phyloP scores from a whole-genome alignment of 2,329 filamentous ascomycete species.

The Mycocentrospora acerina region DNA sequence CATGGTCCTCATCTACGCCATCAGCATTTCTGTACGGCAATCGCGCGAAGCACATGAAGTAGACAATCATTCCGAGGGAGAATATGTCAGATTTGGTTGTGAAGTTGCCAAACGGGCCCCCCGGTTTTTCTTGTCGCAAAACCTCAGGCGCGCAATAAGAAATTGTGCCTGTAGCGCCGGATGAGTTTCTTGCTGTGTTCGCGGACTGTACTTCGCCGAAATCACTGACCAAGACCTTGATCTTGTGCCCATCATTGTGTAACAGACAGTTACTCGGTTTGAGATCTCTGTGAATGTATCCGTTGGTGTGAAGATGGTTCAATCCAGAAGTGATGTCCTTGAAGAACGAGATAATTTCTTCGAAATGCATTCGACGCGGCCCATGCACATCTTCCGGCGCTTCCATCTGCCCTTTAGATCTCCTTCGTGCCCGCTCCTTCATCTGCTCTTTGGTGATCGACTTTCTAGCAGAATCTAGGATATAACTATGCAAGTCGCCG shows the following conservation, averaged over 20 bases:
- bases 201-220: constrained; percentile 95
- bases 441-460: constrained; percentile 75
- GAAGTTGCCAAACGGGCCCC: constrained; percentile 84
- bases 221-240: constrained; percentile 88
- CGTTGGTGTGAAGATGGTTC: constrained; percentile 83
- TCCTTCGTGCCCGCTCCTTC: constrained; percentile 81
- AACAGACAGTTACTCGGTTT: constrained; percentile 96
- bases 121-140: constrained; percentile 62
- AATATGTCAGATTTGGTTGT: constrained; percentile 98
- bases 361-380: constrained; percentile 66
- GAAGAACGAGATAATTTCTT: constrained; percentile 97
- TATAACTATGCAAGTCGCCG: constrained; percentile 85
- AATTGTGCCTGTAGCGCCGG: constrained; percentile 91
- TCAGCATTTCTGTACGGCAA: constrained; percentile 86
- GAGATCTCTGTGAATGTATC: constrained; percentile 93
- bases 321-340: constrained; percentile 91
- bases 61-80: constrained; percentile 95
- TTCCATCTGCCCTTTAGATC: constrained; percentile 76
- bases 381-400: constrained; percentile 55
- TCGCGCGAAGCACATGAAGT: constrained; percentile 93
- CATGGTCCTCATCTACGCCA: constrained; percentile 82
- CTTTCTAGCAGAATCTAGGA: constrained; percentile 68
- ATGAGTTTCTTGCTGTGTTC: constrained; percentile 79
- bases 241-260: constrained; percentile 70
- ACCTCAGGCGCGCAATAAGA: constrained; percentile 98